These are phyloP conservation scores for Suhomyces ambrosiae DNA, from an alignment of 1,139 yeast genomes.

Conservation along the genomic window DNA sequence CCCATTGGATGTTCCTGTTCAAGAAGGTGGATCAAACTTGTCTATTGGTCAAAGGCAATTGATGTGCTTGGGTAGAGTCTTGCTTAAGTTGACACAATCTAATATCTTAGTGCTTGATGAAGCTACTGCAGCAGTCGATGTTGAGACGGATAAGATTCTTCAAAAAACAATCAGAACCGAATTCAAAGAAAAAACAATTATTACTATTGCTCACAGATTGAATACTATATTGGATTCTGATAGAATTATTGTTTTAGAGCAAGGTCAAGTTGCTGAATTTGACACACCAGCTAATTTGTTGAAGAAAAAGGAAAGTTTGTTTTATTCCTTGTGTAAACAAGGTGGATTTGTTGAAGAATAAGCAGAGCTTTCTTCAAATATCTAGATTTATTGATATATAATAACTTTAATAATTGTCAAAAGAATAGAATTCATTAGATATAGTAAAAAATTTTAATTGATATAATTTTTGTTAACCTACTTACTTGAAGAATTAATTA, in stretches of 20 bases:
- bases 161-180: conserved; percentile 87
- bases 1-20: conserved; percentile 64
- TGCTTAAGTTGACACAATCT: conserved; percentile 63
- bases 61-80: conserved; percentile 87
- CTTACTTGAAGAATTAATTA: too few relatives aligned
- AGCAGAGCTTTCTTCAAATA: neutral
- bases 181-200: conserved; percentile 83
- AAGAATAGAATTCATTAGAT: neutral
- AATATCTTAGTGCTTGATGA: conserved; percentile 85
- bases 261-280: conserved; percentile 84
- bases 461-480: too few relatives aligned
- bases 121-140: conserved; percentile 98
- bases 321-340: conserved; percentile 76
- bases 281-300: conserved; percentile 76
- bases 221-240: conserved; percentile 94
- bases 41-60: conserved; percentile 92
- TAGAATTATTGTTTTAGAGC: conserved; percentile 80
- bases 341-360: conserved; percentile 52
- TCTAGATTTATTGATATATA: too few relatives aligned
- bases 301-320: conserved; percentile 66
- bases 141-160: conserved; percentile 84
- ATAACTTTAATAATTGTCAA: neutral
- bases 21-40: conserved; percentile 85
- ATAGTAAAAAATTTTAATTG: too few relatives aligned
- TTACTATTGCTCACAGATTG: conserved; percentile 93